A percentile compares a stretch with the other conserved stretches of the same genome.
phyloP scores from a whole-genome alignment of 2,329 filamentous ascomycete genomes.

The Hypoxylon sp. region DNA sequence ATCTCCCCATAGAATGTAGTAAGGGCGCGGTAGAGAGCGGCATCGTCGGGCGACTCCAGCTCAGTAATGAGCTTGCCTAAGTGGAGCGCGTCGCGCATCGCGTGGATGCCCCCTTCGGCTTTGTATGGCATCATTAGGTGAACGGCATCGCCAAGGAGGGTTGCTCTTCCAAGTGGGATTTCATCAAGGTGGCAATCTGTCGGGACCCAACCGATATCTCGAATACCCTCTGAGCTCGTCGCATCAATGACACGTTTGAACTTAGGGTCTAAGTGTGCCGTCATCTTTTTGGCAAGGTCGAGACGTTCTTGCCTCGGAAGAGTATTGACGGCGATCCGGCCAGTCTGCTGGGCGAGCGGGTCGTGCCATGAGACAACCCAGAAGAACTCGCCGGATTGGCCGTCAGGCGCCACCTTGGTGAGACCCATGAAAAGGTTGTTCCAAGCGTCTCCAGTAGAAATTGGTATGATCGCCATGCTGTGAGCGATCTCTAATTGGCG shows the following conservation, averaged over 20 bases:
- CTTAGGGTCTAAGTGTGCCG: constrained; percentile 37
- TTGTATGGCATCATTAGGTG: constrained; percentile 46
- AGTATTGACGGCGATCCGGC: constrained; percentile 29
- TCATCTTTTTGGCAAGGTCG: constrained; percentile 55
- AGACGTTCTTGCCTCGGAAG: constrained; percentile 67
- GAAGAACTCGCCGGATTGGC: constrained; percentile 41
- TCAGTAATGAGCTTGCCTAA: constrained; percentile 44
- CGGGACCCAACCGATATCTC: constrained; percentile 39
- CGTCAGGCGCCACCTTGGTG: constrained; percentile 38
- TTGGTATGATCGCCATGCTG: constrained; percentile 45
- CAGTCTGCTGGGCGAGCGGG: constrained; percentile 56
- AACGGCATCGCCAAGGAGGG: constrained; percentile 42
- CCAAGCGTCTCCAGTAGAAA: constrained; percentile 36
- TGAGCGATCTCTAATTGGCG: constrained; percentile 49
- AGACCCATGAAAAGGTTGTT: constrained; percentile 44
- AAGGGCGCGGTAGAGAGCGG: constrained; percentile 34
- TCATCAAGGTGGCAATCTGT: constrained; percentile 40
- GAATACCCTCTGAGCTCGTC: constrained; percentile 29
- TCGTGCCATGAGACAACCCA: constrained; percentile 44
- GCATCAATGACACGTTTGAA: constrained; percentile 37
- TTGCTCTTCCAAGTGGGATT: constrained; percentile 38
- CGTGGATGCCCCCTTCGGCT: constrained; percentile 42
- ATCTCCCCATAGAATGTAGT: constrained; percentile 50
- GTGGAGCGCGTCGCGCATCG: constrained; percentile 65
- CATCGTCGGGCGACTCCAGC: constrained; percentile 33